Evolutionary conservation across 2,329 filamentous ascomycete species (phyloP), one percentile per base, ranked within the genome.

Genomic region (Fusarium lateritium): DNA sequence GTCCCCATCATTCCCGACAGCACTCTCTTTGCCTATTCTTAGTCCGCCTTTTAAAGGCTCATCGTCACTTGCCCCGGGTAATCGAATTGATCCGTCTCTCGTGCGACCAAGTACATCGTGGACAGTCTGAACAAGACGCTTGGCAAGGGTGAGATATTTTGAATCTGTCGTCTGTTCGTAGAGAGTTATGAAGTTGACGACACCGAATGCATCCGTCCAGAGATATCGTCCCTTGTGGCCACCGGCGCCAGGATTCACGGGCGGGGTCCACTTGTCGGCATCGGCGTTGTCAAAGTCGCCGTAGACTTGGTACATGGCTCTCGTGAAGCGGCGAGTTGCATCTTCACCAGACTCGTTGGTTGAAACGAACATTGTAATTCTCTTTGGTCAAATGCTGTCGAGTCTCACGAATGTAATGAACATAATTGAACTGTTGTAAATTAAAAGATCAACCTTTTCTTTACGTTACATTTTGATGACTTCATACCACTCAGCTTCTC

Each of bases 191-290:
- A 89, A 83, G 72, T 89, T 88, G 61, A 89, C 69, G 9, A 89
- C 83, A 6, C 86, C 87, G 70, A 89, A 89, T 2, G 86, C 85
- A 67, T 89, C 87, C 1, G 85, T 88, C 87, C 86, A 89, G 22
- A 89, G 81, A 71, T 89, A 89, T 17, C 87, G 83, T 21, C 87
- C 87, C n/a, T 79, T 80, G 68, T 88, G 85, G 13, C 86, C 86
- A 8, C 84, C 86, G 1, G 85, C 82, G 28, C 80, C 81, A 2
- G 80, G 80, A n/a, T 72, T 64, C 2, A 71, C 58, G 0, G 86
- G 85, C 3, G 84, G 84, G 2, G 59, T 79, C 86, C 86, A 89
- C 7, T 52, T 54, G 8, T 49, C 50, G 7, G 75, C 73, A 14
- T 75, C 64, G 10, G 69, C 59, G n/a, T 34, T 65, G 24, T 73